Percentiles rank a stretch among this genome's conserved stretches.
These are phyloP conservation scores for Trichoderma polysporum DNA, from an alignment of 2,329 filamentous ascomycete species.

Conservation along the genomic window DNA sequence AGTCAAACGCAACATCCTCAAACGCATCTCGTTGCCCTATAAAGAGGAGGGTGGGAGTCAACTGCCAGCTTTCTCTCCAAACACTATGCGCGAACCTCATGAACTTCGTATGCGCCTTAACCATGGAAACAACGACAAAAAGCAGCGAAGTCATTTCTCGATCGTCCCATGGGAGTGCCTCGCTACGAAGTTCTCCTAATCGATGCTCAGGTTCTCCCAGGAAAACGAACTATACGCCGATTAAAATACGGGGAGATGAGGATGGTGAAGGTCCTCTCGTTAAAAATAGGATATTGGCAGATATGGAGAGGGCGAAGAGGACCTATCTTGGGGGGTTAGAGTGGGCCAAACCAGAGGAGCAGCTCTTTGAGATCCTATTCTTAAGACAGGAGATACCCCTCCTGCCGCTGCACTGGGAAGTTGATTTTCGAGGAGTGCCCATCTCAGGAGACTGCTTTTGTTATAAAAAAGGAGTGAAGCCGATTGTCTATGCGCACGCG, in stretches of 20 bases:
- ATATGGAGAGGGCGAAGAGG: slow-evolving; percentile 47
- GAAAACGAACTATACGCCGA: background rate
- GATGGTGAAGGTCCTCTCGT: background rate
- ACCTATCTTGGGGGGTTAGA: slow-evolving; percentile 44
- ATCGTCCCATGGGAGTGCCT: background rate
- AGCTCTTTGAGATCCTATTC: slow-evolving; percentile 44
- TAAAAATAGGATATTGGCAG: slow-evolving; percentile 24
- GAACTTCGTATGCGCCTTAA: background rate
- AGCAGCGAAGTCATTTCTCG: background rate
- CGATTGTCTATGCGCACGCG: slow-evolving; percentile 40
- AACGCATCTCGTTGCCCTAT: background rate
- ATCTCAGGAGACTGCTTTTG: slow-evolving; percentile 40
- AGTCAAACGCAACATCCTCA: background rate
- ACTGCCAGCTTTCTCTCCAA: background rate
- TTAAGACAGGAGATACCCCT: slow-evolving; percentile 43
- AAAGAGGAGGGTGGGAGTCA: background rate
- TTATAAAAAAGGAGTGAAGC: slow-evolving; percentile 31
- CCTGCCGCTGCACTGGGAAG: slow-evolving; percentile 41
- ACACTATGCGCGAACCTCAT: background rate
- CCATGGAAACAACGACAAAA: background rate
- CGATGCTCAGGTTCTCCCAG: background rate
- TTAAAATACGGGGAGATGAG: background rate
- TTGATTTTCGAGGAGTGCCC: slow-evolving; percentile 43
- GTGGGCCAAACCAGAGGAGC: slow-evolving; percentile 53
- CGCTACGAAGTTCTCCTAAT: background rate